phyloP scores from a whole-genome alignment of 2,329 filamentous ascomycete genomes.

The Botrytis deweyae region DNA sequence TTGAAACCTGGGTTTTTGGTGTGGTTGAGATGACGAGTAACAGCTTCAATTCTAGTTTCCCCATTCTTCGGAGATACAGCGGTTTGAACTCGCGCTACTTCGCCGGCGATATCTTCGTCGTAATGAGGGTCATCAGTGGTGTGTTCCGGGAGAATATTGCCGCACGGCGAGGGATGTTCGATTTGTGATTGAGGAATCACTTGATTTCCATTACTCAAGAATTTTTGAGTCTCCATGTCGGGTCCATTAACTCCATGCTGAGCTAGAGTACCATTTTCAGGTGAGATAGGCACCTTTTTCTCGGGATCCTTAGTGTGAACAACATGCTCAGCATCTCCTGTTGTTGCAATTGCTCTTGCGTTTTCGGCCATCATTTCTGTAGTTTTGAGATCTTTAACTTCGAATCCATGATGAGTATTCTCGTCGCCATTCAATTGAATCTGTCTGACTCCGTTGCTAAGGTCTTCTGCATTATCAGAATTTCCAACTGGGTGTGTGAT shows the following conservation, averaged over 20 bases:
- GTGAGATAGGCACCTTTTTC: background rate
- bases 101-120: slow-evolving; percentile 58
- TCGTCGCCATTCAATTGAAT: slow-evolving; percentile 19
- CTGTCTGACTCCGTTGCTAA: slow-evolving; percentile 19
- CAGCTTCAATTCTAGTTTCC: slow-evolving; percentile 57
- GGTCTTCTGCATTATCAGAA: background rate
- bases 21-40: slow-evolving; percentile 66
- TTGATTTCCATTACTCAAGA: slow-evolving; percentile 35
- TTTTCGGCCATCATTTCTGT: slow-evolving; percentile 30
- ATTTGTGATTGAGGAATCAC: slow-evolving; percentile 29
- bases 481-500: slow-evolving; percentile 21
- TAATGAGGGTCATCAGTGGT: slow-evolving; percentile 61
- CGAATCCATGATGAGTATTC: slow-evolving; percentile 23
- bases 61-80: slow-evolving; percentile 49
- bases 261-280: background rate
- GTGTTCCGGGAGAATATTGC: slow-evolving; percentile 51
- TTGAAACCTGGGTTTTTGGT: slow-evolving; percentile 52
- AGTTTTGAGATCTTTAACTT: slow-evolving; percentile 25
- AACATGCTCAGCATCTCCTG: slow-evolving; percentile 34
- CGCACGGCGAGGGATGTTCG: slow-evolving; percentile 26
- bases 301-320: slow-evolving; percentile 22
- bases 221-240: slow-evolving; percentile 30
- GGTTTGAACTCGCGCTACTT: slow-evolving; percentile 62
- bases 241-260: slow-evolving; percentile 24
- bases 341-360: slow-evolving; percentile 28